Evolutionary conservation across 768 basidiomycete genomes (phyloP), one percentile per base, ranked within the genome.

Genomic region (Lactarius akahatsu): DNA sequence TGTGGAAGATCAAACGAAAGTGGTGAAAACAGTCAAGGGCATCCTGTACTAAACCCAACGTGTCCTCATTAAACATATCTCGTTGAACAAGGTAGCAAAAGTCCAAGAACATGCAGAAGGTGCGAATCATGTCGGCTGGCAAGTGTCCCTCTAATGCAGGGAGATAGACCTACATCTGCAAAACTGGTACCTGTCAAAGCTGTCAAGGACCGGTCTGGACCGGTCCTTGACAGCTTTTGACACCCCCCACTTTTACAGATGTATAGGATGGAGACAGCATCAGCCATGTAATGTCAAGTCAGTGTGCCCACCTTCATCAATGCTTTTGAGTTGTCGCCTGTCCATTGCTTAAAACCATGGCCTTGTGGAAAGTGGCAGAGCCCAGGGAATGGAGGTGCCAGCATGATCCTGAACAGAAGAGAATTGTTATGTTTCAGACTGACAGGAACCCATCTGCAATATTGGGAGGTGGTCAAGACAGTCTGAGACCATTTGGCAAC

Each of bases 81-180:
- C 5, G 16, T 5, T n/a, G 16, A 16, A 41, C 41, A 41, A 41
- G 41, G 16, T 41, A 41, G 20, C 56, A 57, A 36, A 57, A 57
- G 9, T 57, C 56, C 5, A 57, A 36, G 13, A 57, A 57, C 1
- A 20, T 36, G 9, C n/a, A 2, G 18, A 57, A 57, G 1, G 56
- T 2, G 8, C 18, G 18, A 32, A 57, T 36, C 9, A 36, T 5
- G 2, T 36, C 56, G 2, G 10, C 20, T 0, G 11, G 56, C 16
- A 57, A 9, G 10, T 57, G 34, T 3, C 56, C 34, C 13, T 57
- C 34, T 7, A 57, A 36, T 1, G 34, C 56, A 11, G 56, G 56
- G 34, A 57, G 20, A 13, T 57, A 57, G 6, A 57, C 56, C 56
- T 57, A n/a, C n/a, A n/a, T n/a, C n/a, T n/a, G n/a, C n/a, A n/a